Evolutionary conservation across 495 filamentous ascomycete genomes (phyloP).

Genomic region (Wilcoxina mikolae): DNA sequence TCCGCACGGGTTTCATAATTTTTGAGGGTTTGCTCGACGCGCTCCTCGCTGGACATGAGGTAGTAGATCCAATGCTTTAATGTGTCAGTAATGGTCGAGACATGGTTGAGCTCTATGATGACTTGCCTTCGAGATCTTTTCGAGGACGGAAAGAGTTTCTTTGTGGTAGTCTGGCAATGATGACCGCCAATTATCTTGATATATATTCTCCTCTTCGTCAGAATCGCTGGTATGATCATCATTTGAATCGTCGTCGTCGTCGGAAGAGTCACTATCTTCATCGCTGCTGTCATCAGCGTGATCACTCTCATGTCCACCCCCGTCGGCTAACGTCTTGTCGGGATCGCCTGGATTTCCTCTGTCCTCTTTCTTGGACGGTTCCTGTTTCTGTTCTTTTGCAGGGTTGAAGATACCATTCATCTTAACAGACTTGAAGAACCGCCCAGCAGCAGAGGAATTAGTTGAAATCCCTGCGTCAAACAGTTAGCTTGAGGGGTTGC

Average conservation of each 20-base stretch:
- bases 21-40: slow-evolving; percentile 13
- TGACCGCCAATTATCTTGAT: slow-evolving; percentile 11
- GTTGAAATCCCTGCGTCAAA: background rate
- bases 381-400: background rate
- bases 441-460: background rate
- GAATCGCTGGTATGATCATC: background rate
- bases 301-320: background rate
- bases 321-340: background rate
- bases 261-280: background rate
- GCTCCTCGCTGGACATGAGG: slow-evolving; percentile 22
- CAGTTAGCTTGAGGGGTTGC: background rate
- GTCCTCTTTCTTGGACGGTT: background rate
- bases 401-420: background rate
- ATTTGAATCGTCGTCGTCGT: background rate
- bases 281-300: background rate
- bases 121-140: slow-evolving; percentile 21
- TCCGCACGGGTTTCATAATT: slow-evolving; percentile 19
- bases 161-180: slow-evolving; percentile 19
- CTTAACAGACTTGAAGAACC: background rate
- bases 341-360: background rate
- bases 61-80: slow-evolving; percentile 12
- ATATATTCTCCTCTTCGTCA: background rate
- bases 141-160: slow-evolving; percentile 18
- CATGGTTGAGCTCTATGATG: background rate
- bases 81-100: background rate